These are phyloP conservation scores for Sporothrix brunneoviolacea DNA, from an alignment of 2,329 filamentous ascomycete genomes.

Conservation along the genomic window DNA sequence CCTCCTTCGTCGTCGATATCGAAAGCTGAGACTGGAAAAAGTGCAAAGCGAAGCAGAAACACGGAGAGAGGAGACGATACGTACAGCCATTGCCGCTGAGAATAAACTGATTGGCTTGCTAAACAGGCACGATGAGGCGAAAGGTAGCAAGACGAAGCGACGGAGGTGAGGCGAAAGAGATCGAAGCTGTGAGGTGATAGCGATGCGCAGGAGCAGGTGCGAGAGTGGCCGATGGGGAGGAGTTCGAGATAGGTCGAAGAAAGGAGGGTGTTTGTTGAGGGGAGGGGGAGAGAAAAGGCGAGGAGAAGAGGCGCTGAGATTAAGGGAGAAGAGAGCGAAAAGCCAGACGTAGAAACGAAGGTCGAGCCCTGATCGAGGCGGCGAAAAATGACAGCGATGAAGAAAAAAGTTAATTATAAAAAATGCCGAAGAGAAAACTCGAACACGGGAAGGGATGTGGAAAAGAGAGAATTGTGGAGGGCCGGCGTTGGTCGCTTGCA, in stretches of 20 bases:
- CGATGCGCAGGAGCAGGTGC: no score
- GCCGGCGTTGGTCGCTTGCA: conserved; percentile 13
- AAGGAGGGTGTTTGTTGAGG: no score
- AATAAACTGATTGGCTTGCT: background rate
- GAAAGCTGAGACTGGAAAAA: no score
- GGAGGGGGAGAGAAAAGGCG: no score
- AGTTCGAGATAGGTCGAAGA: no score
- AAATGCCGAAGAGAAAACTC: background rate
- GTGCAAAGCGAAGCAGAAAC: background rate
- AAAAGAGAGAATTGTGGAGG: background rate
- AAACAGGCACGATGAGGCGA: background rate
- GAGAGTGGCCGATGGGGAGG: no score
- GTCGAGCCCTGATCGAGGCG: no score
- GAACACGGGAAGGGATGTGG: background rate
- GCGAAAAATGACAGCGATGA: no score
- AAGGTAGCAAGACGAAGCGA: background rate
- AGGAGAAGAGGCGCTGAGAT: no score
- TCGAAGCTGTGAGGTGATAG: background rate
- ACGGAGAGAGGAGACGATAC: background rate
- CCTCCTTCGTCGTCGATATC: no score
- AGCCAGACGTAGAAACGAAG: no score
- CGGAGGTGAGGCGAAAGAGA: background rate
- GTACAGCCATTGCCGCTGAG: conserved; percentile 5
- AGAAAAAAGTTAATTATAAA: background rate
- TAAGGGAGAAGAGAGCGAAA: no score